Conservation (phyloP, 805 yeast genomes). For the Lipomyces starkeyi region DNA sequence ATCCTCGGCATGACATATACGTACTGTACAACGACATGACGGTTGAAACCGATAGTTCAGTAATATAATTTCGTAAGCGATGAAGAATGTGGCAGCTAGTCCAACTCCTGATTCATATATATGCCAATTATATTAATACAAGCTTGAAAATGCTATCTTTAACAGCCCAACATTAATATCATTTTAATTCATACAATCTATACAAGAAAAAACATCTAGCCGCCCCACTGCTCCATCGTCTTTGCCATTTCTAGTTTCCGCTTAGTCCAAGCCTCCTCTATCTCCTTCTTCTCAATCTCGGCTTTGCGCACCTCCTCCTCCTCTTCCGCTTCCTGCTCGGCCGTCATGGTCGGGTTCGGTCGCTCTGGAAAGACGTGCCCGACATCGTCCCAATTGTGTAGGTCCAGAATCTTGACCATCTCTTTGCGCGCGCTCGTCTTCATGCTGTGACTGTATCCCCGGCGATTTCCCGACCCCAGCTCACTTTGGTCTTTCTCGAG, state of each 20-base stretch:
- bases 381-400: slow-evolving; percentile 16
- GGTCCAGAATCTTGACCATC: slow-evolving; percentile 6
- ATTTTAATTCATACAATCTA: background rate
- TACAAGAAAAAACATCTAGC: background rate
- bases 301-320: slow-evolving; percentile 3
- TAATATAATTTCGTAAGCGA: too few relatives aligned
- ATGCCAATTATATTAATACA: background rate
- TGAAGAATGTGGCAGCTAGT: too few relatives aligned
- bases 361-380: background rate
- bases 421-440: slow-evolving; percentile 21
- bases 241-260: slow-evolving; percentile 5
- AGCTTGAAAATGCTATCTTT: background rate
- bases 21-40: too few relatives aligned
- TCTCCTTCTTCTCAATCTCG: slow-evolving; percentile 2
- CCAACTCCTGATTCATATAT: too few relatives aligned
- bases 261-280: slow-evolving; percentile 2
- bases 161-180: background rate
- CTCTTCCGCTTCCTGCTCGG: slow-evolving; percentile 8
- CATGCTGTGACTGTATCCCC: slow-evolving; percentile 16
- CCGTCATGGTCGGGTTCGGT: slow-evolving; percentile 6
- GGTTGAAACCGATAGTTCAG: too few relatives aligned
- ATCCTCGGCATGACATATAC: too few relatives aligned
- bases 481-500: background rate
- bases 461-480: slow-evolving; percentile 10
- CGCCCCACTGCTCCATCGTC: slow-evolving; percentile 15